These are phyloP conservation scores for Termitomyces sp. DNA, from an alignment of 768 basidiomycete species.

Conservation along the genomic window DNA sequence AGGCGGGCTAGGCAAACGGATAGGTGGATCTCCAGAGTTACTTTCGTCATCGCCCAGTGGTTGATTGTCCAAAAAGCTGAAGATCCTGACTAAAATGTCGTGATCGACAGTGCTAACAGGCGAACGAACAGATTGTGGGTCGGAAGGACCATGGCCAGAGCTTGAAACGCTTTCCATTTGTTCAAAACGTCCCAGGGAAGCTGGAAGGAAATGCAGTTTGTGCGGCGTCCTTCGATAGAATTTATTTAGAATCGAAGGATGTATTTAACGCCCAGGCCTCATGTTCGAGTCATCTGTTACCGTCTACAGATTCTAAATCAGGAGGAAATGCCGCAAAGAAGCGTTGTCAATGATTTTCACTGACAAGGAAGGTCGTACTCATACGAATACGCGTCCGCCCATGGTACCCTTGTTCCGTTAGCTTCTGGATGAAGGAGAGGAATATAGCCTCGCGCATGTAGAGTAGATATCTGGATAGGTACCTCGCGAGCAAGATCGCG, in stretches of 20 bases:
- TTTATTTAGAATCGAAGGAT: neutral
- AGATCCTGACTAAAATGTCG: neutral
- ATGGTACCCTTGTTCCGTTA: neutral
- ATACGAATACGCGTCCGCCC: neutral
- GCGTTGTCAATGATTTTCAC: no score
- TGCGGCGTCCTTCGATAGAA: neutral
- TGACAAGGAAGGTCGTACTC: neutral
- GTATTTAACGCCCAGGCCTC: neutral
- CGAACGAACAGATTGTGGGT: neutral
- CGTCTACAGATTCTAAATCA: neutral
- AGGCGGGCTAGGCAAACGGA: no score
- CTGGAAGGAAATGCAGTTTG: neutral
- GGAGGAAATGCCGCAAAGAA: no score
- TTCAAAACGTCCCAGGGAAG: neutral
- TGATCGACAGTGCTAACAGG: neutral
- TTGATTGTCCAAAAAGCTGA: neutral
- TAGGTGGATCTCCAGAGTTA: neutral
- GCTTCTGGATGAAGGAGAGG: no score
- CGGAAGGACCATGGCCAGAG: no score
- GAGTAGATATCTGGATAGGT: no score
- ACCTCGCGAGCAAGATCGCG: neutral
- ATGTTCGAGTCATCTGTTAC: neutral
- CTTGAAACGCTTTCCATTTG: neutral
- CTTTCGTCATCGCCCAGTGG: neutral
- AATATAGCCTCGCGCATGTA: neutral